Evolutionary conservation across 2,329 filamentous ascomycete genomes (phyloP), one percentile per base, ranked within the genome.

Genomic region (Akanthomyces lecanii): DNA sequence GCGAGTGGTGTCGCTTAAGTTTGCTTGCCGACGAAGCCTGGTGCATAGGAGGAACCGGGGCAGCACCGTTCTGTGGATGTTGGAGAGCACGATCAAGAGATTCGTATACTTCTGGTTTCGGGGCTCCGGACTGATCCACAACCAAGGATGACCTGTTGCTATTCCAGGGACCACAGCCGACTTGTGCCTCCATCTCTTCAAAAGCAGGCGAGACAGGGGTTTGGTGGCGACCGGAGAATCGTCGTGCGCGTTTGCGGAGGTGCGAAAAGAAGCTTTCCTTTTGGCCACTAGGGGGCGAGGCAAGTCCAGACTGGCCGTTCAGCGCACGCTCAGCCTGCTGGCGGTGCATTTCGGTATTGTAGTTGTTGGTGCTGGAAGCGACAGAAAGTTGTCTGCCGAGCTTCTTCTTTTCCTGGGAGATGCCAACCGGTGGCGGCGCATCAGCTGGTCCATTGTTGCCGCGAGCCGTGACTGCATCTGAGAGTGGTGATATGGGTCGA

Each of bases 261-360:
- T 99, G 95, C 0, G 95, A 98, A 78, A 99, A 99, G 81, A 99
- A 99, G 75, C 95, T 92, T 75, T 99, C 95, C 72, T 96, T 96
- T 63, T 92, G 90, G 21, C 85, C 90, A 69, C 84, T 88, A 0
- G 89, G 87, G 4, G 92, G 91, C 6, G 92, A 95, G 18, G 85
- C 87, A 28, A 93, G 80, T 25, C 88, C 90, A 40, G 83, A 85
- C 70, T 89, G 88, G 60, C 93, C 95, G 72, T 92, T 97, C 52
- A 98, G 82, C 44, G 92, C 92, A 66, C 91, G 85, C 75, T 98
- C 94, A 16, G 94, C 92, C 75, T 98, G 92, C 77, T 94, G 91
- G 62, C 94, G 85, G 73, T 97, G 92, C 67, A 91, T 80, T 71
- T 97, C 93, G 33, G 92, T 85, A 74, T 97, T 85, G 74, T 97